Evolutionary conservation across 2,329 filamentous ascomycete genomes (phyloP), one percentile per base, ranked within the genome.

Genomic region (Colletotrichum gigasporum): DNA sequence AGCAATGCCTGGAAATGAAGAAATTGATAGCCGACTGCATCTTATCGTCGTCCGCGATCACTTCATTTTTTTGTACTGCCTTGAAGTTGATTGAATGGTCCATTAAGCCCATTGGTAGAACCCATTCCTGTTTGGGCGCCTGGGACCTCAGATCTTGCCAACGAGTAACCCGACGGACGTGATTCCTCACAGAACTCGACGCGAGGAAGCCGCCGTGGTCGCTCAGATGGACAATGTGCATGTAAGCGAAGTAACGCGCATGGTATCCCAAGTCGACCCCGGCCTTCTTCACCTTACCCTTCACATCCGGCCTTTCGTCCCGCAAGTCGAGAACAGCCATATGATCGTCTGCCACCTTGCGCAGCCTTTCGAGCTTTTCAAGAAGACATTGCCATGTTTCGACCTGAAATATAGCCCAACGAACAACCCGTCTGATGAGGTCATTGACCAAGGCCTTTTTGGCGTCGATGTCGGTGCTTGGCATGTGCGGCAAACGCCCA

Each of bases 391-490:
- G 28, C 53, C 37, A 51, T 12, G 22, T 26, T 35, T 59, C 45
- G 8, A 51, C 12, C 16, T 63, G 11, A 6, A 44, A 51, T 5
- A 52, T 4, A 22, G 53, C 45, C 39, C 45, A 28, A 2, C 28
- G 28, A 9, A 58, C 28, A 2, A 47, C 32, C 11, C 56, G 55
- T 34, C 61, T 35, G 22, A 65, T 47, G 3, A 60, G 55, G 11
- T 65, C 65, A 11, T 58, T 62, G 22, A 52, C 34, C 12, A 65
- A 5, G 7, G 24, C 22, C 35, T 54, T 59, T 16, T 67, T 65
- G 10, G 47, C 65, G 20, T 57, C 55, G n/a, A 58, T 65, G 32
- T 62, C 48, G 16, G 41, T 44, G 4, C n/a, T 42, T 3, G 3
- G 18, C 32, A 63, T 16, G 5, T 66, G 65, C 7, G 47, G 22